Evolutionary conservation across 192 early-diverging fungal genomes (phyloP).

Genomic region (Coemansia sp.): DNA sequence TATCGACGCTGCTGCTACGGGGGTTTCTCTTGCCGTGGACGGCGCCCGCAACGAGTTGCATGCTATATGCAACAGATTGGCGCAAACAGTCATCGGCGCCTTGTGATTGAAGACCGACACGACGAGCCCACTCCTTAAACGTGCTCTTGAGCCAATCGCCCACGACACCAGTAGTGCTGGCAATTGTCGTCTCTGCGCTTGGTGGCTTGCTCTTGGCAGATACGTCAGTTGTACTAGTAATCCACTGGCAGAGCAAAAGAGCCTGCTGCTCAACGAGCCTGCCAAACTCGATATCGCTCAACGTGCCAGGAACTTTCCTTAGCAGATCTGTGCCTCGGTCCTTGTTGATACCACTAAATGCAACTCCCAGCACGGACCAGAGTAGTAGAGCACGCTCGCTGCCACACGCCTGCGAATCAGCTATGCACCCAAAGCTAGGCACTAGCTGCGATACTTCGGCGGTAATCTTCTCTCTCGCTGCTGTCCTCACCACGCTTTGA

Average conservation of each 20-base stretch:
- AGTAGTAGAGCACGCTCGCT: slow-evolving; percentile 14
- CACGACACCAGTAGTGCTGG: neutral
- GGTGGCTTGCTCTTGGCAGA: neutral
- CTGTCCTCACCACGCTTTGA: slow-evolving; percentile 5
- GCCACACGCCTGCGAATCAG: neutral
- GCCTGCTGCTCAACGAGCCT: slow-evolving; percentile 12
- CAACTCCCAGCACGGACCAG: slow-evolving; percentile 19
- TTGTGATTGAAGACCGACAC: neutral
- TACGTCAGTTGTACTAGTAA: neutral
- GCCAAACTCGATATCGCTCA: slow-evolving; percentile 1
- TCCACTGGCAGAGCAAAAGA: slow-evolving; percentile 21
- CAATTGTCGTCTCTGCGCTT: neutral
- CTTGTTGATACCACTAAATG: slow-evolving; percentile 17
- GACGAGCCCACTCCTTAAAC: slow-evolving; percentile 35
- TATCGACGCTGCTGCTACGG: neutral
- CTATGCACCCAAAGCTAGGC: neutral
- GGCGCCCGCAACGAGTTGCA: slow-evolving; percentile 19
- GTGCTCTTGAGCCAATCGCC: slow-evolving; percentile 28
- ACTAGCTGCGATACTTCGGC: slow-evolving; percentile 2
- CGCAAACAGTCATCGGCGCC: neutral
- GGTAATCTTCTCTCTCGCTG: slow-evolving; percentile 19
- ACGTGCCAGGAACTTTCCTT: neutral
- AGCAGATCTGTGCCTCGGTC: slow-evolving; percentile 14
- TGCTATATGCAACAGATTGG: slow-evolving; percentile 4
- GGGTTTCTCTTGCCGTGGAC: neutral